A percentile compares a stretch with the other conserved stretches of the same genome.
These are phyloP conservation scores for Trametes punicea DNA, from an alignment of 768 basidiomycete species.

Conservation along the genomic window DNA sequence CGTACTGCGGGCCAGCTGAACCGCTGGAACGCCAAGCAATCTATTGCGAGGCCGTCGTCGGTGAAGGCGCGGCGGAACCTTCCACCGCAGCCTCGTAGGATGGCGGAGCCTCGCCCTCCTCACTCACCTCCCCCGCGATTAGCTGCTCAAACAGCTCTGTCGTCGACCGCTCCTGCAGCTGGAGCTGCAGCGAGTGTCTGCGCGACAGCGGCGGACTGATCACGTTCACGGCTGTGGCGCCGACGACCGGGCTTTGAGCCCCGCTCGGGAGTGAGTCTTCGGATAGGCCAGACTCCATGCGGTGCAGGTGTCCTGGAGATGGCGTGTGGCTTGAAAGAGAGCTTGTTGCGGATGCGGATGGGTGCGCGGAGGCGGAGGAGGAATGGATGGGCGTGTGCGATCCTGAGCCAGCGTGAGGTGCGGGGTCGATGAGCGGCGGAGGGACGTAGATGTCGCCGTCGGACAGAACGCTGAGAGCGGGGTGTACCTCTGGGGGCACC, in stretches of 20 bases:
- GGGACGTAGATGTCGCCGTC: slow-evolving; percentile 10
- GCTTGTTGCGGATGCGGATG: slow-evolving; percentile 6
- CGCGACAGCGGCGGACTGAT: slow-evolving; percentile 12
- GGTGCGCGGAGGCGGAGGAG: not conserved
- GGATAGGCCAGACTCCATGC: slow-evolving; percentile 7
- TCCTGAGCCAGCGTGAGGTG: not conserved
- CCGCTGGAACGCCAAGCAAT: not conserved
- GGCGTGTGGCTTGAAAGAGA: slow-evolving; percentile 1
- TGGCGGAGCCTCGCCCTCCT: slow-evolving; percentile 82
- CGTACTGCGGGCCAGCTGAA: not conserved
- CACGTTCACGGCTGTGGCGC: not conserved
- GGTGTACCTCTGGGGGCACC: slow-evolving; percentile 7
- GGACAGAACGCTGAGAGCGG: slow-evolving; percentile 11
- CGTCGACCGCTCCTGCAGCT: slow-evolving; percentile 37
- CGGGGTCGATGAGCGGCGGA: not conserved
- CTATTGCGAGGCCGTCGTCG: not conserved
- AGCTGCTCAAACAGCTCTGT: slow-evolving; percentile 65
- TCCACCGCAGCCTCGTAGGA: slow-evolving; percentile 45
- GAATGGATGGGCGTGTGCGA: slow-evolving; percentile 11
- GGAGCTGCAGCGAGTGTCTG: slow-evolving; percentile 23
- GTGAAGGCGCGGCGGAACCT: not conserved
- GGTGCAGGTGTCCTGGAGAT: slow-evolving; percentile 2
- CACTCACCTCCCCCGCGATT: slow-evolving; percentile 77
- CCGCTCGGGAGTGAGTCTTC: slow-evolving; percentile 4
- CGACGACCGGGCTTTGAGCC: slow-evolving; percentile 1